Conservation (phyloP, 2,329 filamentous ascomycete species). For the Fusarium sp. region DNA sequence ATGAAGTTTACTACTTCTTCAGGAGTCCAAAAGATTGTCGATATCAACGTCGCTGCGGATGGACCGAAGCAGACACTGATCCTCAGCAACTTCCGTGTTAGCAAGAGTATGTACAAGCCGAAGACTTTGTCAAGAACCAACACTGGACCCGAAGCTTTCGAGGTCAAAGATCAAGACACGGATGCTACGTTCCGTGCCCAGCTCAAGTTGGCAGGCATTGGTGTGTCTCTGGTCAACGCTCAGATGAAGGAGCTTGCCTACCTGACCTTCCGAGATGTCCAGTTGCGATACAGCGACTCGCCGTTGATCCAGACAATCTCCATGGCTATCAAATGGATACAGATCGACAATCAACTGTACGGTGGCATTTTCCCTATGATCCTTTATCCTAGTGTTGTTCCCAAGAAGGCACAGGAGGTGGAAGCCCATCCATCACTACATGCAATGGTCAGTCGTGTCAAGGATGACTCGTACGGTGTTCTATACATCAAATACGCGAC, state of each 20-base stretch:
- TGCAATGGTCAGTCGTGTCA: constrained; percentile 91
- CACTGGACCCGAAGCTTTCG: constrained; percentile 75
- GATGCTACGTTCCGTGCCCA: constrained; percentile 91
- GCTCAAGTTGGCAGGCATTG: constrained; percentile 89
- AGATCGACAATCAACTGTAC: constrained; percentile 98
- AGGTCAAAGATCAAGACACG: constrained; percentile 93
- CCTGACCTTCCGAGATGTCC: constrained; percentile 90
- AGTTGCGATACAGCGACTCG: constrained; percentile 94
- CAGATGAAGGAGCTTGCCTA: constrained; percentile 95
- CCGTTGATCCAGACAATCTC: constrained; percentile 92
- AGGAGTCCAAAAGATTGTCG: constrained; percentile 87
- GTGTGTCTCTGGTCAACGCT: constrained; percentile 92
- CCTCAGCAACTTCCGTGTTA: constrained; percentile 92
- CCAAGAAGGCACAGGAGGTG: constrained; percentile 96
- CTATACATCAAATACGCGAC: constrained; percentile 99
- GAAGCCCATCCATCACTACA: constrained; percentile 97
- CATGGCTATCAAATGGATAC: constrained; percentile 96
- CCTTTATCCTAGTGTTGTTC: constrained; percentile 96
- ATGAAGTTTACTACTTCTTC: constrained; percentile 85
- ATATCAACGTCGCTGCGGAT: constrained; percentile 95
- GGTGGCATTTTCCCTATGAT: constrained; percentile 98
- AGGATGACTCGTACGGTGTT: constrained; percentile 98
- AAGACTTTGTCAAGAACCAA: constrained; percentile 66
- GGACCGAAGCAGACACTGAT: constrained; percentile 96
- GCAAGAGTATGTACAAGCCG: constrained; percentile 88